Base-by-base conservation (phyloP, 192 early-diverging fungal species). In the Allomyces arbusculus region DNA sequence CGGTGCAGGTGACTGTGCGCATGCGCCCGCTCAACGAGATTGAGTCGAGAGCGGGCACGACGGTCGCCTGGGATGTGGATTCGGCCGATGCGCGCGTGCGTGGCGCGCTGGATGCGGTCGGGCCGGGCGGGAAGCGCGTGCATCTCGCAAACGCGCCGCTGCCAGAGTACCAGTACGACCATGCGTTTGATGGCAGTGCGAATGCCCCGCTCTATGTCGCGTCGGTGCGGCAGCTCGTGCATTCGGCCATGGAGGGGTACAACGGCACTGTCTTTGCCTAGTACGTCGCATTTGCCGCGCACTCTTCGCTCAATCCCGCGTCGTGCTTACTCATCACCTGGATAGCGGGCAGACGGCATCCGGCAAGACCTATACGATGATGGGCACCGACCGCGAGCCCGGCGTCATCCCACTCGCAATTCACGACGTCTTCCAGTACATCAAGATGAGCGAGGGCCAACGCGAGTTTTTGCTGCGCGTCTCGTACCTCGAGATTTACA, bases 401-500 rank as follows among this genome's bases (percentile, higher is more conserved):
- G 88, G 88, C 0, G 79, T 90, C 44, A 89, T 88, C 55, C 77
- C 76, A 55, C 78, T 82, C 40, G 82, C 88, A 7, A 82, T 87
- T 24, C 71, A 74, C 82, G 83, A 89, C 28, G 86, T 91, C 10
- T 91, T 91, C 73, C 65, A 80, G 22, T 86, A 84, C 67, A 91
- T 91, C 64, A 61, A 64, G 43, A 68, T 88, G 76, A 78, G 75
- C 33, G 73, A 58, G 50, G 50, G 71, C 6, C 79, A 83, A 23
- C 84, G 88, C 16, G 89, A 93, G 73, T 99, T 88, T 67, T 73
- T 97, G 24, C 70, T 99, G 44, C 85, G 92, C 63, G 96, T 97
- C n/a, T 91, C 89, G 26, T 99, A 96, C 74, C 69, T 99, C 66
- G 96, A 99, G 73, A 97, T 99, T 45, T 99, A 99, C 76, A 95